Evolutionary conservation across 495 filamentous ascomycete genomes (phyloP), one percentile per base, ranked within the genome.

Genomic region (Aspergillus carlsbadensis): DNA sequence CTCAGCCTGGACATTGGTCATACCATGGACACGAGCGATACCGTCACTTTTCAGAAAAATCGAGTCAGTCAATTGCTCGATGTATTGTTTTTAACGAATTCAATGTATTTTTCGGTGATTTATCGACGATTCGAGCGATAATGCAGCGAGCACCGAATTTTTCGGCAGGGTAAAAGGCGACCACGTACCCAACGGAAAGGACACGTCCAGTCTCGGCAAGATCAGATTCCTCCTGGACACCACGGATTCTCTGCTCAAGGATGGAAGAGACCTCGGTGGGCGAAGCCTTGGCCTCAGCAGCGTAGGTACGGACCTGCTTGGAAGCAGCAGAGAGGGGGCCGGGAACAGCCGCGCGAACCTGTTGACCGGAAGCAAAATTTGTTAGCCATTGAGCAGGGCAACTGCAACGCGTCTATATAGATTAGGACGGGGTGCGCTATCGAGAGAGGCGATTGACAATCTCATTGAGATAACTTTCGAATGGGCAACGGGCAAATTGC

Each of bases 1-100:
- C 80, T 98, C 94, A 72, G 94, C 94, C 84, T 98, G 94, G 80
- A 98, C 94, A 77, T 98, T 98, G 89, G 83, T 90, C 90, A 98
- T 95, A 73, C 94, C 94, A 77, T 98, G 92, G 64, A 98, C 94
- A 90, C 95, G 92, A 74, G 94, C 94, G 71, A 98, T 98, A 96
- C 94, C 94, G 80, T 98, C 94, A 92, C 94, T 98, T 58, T 71
- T 67, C 41, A 57, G 56, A 29, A 52, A 61, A 37, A 48, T 54
- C 20, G 45, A 40, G 52, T 63, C 59, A 64, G 64, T 58, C 34
- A 56, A 53, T 57, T 33, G 35, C 10, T 37, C 6, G 11, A 54
- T 48, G 58, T 59, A 52, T 14, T 58, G 13, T 61, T 44, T 60
- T 56, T 45, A 47, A 61, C 54, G 63, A 29, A 51, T 69, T 70